Conservation (phyloP, 1,139 yeast species). For the Suhomyces bribrorum region DNA sequence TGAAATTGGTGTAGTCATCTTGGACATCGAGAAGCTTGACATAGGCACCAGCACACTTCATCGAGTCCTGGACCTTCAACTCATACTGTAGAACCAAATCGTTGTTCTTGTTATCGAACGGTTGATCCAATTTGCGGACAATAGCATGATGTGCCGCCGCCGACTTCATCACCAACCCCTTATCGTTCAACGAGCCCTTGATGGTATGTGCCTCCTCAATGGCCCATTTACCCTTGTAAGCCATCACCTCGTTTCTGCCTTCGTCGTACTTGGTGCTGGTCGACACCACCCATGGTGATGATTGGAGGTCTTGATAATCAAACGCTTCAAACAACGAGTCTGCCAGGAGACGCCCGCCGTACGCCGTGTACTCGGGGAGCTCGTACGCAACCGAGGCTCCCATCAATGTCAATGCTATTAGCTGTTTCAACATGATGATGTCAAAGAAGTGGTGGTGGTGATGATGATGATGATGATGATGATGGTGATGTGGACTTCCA, state of each 20-base stretch:
- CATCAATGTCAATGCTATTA: constrained; percentile 2
- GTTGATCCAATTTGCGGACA: constrained; percentile 54
- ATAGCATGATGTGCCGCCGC: constrained; percentile 83
- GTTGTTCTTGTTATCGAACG: constrained; percentile 56
- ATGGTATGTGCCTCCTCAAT: constrained; percentile 54
- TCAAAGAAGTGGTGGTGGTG: neutral
- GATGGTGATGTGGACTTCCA: too few relatives aligned
- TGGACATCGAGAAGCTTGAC: constrained; percentile 64
- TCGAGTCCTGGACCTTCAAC: constrained; percentile 74
- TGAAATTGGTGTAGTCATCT: constrained; percentile 45
- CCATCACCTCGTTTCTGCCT: constrained; percentile 43
- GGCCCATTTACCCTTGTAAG: constrained; percentile 74
- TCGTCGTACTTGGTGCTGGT: constrained; percentile 46
- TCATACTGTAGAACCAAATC: constrained; percentile 87
- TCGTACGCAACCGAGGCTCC: constrained; percentile 3
- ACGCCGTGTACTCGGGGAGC: constrained; percentile 4
- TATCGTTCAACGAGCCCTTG: constrained; percentile 63
- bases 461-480: neutral
- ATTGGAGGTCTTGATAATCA: constrained; percentile 35
- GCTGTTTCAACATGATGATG: constrained; percentile 5
- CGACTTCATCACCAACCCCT: constrained; percentile 72
- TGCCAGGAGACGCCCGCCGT: constrained; percentile 20
- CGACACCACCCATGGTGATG: constrained; percentile 65
- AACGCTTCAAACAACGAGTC: constrained; percentile 74
- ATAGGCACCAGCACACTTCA: constrained; percentile 88